Percentiles rank a stretch among this genome's conserved stretches.
These are phyloP conservation scores for Simplicillium aogashimaense DNA, from an alignment of 2,329 filamentous ascomycete species.

Conservation along the genomic window DNA sequence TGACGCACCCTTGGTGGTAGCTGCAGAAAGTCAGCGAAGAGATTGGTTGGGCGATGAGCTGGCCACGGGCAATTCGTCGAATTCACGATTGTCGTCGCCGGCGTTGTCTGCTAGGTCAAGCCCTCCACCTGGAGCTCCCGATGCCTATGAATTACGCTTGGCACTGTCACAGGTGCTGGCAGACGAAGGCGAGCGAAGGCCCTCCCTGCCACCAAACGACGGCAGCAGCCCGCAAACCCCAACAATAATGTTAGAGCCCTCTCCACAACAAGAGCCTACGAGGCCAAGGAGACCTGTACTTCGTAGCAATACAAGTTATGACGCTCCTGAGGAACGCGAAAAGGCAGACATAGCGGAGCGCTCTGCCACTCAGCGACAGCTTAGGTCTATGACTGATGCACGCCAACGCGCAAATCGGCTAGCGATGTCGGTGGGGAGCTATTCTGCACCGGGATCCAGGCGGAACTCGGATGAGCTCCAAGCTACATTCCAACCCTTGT, in stretches of 20 bases:
- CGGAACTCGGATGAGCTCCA: conserved; percentile 22
- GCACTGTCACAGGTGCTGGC: conserved; percentile 28
- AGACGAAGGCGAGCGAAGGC: conserved; percentile 14
- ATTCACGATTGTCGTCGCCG: conserved; percentile 12
- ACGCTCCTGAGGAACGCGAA: conserved; percentile 27
- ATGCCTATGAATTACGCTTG: conserved; percentile 25
- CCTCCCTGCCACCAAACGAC: neutral
- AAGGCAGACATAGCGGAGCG: conserved; percentile 28
- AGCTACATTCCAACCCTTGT: conserved; percentile 20
- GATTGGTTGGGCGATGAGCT: conserved; percentile 1
- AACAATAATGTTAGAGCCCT: neutral
- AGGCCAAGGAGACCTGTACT: conserved; percentile 18
- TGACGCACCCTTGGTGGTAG: neutral
- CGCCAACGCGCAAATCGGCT: conserved; percentile 26
- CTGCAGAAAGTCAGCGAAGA: neutral
- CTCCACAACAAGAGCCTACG: conserved; percentile 1
- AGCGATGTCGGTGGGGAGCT: conserved; percentile 27
- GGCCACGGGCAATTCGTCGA: conserved; percentile 4
- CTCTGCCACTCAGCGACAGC: conserved; percentile 23
- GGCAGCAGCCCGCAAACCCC: neutral
- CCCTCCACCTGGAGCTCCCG: conserved; percentile 22
- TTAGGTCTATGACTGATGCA: conserved; percentile 29
- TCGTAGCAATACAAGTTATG: conserved; percentile 32
- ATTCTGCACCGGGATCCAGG: conserved; percentile 25
- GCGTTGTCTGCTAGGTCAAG: conserved; percentile 10